phyloP scores from a whole-genome alignment of 805 yeast genomes.

The Saccharomycopsis sp. region DNA sequence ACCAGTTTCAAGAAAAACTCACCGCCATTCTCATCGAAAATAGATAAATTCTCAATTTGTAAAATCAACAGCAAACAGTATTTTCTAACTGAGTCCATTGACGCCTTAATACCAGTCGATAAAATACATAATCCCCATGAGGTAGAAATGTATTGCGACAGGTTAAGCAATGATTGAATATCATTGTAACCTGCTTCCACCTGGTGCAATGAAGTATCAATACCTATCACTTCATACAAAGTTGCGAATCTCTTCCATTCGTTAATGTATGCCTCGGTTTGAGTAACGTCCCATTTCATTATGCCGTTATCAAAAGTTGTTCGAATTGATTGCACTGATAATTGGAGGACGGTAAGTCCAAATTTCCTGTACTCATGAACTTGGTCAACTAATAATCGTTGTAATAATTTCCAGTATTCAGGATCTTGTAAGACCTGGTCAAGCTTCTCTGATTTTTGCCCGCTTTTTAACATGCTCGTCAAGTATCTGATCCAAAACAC shows the following conservation, averaged over 20 bases:
- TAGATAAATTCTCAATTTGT: constrained; percentile 36
- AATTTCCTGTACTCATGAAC: constrained; percentile 66
- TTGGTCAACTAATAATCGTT: constrained; percentile 45
- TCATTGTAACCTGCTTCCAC: constrained; percentile 70
- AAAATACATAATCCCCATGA: constrained; percentile 71
- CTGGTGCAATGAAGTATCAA: constrained; percentile 83
- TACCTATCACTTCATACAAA: constrained; percentile 69
- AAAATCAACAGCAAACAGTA: constrained; percentile 52
- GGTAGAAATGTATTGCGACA: constrained; percentile 47
- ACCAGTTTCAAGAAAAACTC: constrained; percentile 31
- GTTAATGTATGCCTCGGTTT: constrained; percentile 29
- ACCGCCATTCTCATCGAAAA: constrained; percentile 35
- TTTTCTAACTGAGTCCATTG: constrained; percentile 71
- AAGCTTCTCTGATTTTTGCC: constrained; percentile 11
- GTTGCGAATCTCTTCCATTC: constrained; percentile 74
- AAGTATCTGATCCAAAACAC: constrained; percentile 53
- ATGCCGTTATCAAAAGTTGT: constrained; percentile 27
- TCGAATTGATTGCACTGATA: constrained; percentile 46
- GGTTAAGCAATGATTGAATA: constrained; percentile 29
- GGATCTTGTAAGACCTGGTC: constrained; percentile 22
- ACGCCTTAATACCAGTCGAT: constrained; percentile 67
- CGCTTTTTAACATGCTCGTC: constrained; percentile 20
- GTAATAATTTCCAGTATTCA: constrained; percentile 52
- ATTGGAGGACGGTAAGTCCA: constrained; percentile 55
- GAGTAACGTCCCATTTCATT: constrained; percentile 39